A percentile compares a stretch with the other conserved stretches of the same genome.
phyloP scores from a whole-genome alignment of 2,329 filamentous ascomycete genomes.

The Diaporthe helianthi region DNA sequence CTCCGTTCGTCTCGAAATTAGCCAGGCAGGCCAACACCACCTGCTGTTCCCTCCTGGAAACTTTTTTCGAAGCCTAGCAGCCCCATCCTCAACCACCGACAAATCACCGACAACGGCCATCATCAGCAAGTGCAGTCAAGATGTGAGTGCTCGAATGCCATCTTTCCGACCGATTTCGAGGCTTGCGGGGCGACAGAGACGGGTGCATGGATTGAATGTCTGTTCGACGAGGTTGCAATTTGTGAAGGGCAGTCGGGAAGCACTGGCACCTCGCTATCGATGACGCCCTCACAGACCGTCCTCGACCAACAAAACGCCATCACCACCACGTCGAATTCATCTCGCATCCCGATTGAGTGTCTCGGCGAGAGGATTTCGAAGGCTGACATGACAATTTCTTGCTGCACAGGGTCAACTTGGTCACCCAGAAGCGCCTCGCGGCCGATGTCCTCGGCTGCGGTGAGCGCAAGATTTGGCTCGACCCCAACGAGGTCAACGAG shows the following conservation, averaged over 20 bases:
- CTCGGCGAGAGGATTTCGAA: slow-evolving; percentile 6
- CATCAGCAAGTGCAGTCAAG: slow-evolving; percentile 47
- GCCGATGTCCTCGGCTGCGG: slow-evolving; percentile 98
- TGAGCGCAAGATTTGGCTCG: slow-evolving; percentile 99
- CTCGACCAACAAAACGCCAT: slow-evolving; percentile 13
- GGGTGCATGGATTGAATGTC: slow-evolving; percentile 23
- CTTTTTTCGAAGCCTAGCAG: slow-evolving; percentile 37
- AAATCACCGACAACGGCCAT: slow-evolving; percentile 45
- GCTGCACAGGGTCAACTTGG: slow-evolving; percentile 92
- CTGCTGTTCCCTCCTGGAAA: slow-evolving; percentile 33
- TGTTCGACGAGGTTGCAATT: slow-evolving; percentile 12
- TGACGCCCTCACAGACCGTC: slow-evolving; percentile 22
- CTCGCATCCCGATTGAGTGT: neutral
- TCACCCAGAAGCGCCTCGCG: slow-evolving; percentile 99
- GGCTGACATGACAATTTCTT: slow-evolving; percentile 35
- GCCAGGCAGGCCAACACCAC: slow-evolving; percentile 27
- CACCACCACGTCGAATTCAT: slow-evolving; percentile 26
- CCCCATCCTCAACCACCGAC: slow-evolving; percentile 34
- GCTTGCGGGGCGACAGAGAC: slow-evolving; percentile 18
- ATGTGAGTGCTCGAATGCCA: slow-evolving; percentile 45
- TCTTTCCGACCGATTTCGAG: slow-evolving; percentile 27
- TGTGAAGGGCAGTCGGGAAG: slow-evolving; percentile 26
- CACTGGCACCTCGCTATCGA: slow-evolving; percentile 21
- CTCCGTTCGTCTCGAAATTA: slow-evolving; percentile 29
- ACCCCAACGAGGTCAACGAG: slow-evolving; percentile 98